A percentile compares a stretch with the other conserved stretches of the same genome.
Evolutionary conservation across 345 rosid species (phyloP).

Genomic region (Melaleuca alternifolia): DNA sequence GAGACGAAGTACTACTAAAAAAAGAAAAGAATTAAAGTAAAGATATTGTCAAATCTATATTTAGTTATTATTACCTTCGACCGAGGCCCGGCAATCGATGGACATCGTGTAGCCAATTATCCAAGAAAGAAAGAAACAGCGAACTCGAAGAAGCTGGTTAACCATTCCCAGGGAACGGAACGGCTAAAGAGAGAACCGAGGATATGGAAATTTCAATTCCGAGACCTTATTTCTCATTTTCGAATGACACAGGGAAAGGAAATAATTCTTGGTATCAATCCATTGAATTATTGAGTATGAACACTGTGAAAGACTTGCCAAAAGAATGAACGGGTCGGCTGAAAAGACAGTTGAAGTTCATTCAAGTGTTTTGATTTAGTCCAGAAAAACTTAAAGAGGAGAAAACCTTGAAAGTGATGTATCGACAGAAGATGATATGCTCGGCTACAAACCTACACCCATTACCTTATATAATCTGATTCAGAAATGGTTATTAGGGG

Average conservation of each 20-base stretch:
- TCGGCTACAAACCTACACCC: background rate
- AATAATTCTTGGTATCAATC: background rate
- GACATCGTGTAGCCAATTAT: too few relatives aligned
- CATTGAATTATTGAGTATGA: background rate
- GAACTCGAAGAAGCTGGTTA: too few relatives aligned
- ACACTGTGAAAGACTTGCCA: background rate
- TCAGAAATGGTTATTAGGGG: background rate
- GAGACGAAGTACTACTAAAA: too few relatives aligned
- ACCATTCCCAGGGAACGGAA: too few relatives aligned
- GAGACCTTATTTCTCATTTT: background rate
- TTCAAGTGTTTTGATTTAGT: background rate
- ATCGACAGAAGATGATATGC: background rate
- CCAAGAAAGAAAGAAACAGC: too few relatives aligned
- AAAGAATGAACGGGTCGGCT: background rate
- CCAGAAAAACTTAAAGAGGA: background rate
- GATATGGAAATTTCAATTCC: too few relatives aligned
- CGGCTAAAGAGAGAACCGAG: too few relatives aligned
- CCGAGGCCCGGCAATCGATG: too few relatives aligned
- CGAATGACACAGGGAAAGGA: background rate
- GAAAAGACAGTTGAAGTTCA: background rate
- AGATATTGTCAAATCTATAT: too few relatives aligned
- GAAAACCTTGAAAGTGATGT: background rate
- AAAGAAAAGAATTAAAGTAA: too few relatives aligned
- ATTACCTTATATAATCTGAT: background rate
- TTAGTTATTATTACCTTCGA: too few relatives aligned